Base-by-base conservation (phyloP, 805 yeast species). In the Candida silvatica region DNA sequence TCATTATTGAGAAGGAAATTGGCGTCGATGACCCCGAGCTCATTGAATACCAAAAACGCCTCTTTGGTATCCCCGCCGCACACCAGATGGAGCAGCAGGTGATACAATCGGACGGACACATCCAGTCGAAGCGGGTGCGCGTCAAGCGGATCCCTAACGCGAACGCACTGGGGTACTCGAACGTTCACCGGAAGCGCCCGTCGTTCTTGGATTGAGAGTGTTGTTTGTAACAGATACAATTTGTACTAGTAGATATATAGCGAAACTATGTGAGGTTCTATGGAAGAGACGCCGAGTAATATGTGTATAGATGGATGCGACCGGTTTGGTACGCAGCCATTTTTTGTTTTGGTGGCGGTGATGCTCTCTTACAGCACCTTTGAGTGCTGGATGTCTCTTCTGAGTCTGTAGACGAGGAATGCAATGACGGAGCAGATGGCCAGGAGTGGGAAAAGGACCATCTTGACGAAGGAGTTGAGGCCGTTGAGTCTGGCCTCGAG, bases 311-410 rank as follows among this genome's bases (percentile, higher is more conserved):
- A n/a, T n/a, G n/a, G n/a, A n/a, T n/a, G n/a, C n/a, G n/a, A n/a
- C n/a, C n/a, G n/a, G n/a, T n/a, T n/a, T n/a, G n/a, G n/a, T n/a
- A n/a, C n/a, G n/a, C n/a, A n/a, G n/a, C n/a, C n/a, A n/a, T n/a
- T n/a, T n/a, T n/a, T n/a, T n/a, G 26, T 23, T 23, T 23, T 23
- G n/a, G n/a, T n/a, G n/a, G n/a, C n/a, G n/a, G n/a, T n/a, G n/a
- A n/a, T n/a, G n/a, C n/a, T 3, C 8, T n/a, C 23, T 56, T 51
- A 75, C 37, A 77, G 61, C 30, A 77, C 60, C 43, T 77, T 77
- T 6, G 79, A 61, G 46, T 73, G 80, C 45, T 74, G 77, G 37
- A 77, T 74, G 42, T 77, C 83, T 42, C 64, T 72, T 58, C 81
- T 70, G 29, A 77, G 56, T 48, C 73, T 65, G 51, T 66, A 68